Conservation (phyloP, 108 stramenopile genomes). For the Nannochloropsis salina region DNA sequence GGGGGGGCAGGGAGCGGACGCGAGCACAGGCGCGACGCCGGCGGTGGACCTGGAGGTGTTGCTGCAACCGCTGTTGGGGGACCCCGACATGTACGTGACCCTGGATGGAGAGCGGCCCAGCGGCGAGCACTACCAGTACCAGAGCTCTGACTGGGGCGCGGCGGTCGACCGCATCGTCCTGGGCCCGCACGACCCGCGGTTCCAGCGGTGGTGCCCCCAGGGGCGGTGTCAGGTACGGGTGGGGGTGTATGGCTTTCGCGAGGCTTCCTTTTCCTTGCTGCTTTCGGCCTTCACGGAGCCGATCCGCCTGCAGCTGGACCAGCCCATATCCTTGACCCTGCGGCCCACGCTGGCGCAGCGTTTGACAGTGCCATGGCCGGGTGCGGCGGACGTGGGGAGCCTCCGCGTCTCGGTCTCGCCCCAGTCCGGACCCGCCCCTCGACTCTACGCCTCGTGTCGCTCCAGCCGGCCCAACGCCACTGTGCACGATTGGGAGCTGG, state of each 20-base stretch:
- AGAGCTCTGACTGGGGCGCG: not conserved
- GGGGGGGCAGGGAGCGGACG: not conserved
- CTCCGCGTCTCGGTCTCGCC: not conserved
- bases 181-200: not conserved
- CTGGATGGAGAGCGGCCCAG: not conserved
- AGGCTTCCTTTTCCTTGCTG: not conserved
- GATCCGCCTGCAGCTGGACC: not conserved
- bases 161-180: not conserved
- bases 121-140: not conserved
- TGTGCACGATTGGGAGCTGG: not conserved
- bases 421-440: not conserved
- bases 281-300: not conserved
- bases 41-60: not conserved
- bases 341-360: not conserved
- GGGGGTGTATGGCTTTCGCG: not conserved
- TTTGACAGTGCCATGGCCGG: not conserved
- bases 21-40: not conserved
- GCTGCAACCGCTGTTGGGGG: not conserved
- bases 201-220: not conserved
- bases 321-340: not conserved
- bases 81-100: conserved; percentile 4
- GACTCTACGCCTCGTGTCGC: not conserved
- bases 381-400: not conserved
- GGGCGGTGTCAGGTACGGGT: not conserved
- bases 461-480: not conserved